Percentiles rank a stretch among this genome's conserved stretches.
These are phyloP conservation scores for Guadua angustifolia DNA, from an alignment of 176 grass and related monocot genomes.

Conservation along the genomic window DNA sequence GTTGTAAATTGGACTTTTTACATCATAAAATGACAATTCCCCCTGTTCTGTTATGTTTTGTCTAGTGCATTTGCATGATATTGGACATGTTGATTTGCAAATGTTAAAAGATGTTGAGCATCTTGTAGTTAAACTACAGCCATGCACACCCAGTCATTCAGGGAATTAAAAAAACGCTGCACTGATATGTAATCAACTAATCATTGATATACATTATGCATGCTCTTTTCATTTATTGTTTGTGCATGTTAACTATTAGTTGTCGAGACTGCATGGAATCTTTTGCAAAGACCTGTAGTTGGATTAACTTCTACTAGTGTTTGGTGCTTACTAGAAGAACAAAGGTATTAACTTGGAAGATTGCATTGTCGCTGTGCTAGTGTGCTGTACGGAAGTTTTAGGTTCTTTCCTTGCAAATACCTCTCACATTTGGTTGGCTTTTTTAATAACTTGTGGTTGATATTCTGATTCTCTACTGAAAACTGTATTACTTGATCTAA, in stretches of 20 bases:
- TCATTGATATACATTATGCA: not conserved
- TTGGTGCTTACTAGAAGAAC: not conserved
- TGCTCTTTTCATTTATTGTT: not conserved
- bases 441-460: not conserved
- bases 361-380: not conserved
- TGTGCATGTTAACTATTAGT: not conserved
- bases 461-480: not conserved
- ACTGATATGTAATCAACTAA: not conserved
- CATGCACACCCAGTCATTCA: not conserved
- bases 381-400: not conserved
- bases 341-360: not conserved
- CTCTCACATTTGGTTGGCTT: not conserved
- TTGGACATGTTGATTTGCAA: constrained; percentile 22
- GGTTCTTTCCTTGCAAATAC: not conserved
- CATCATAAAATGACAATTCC: not conserved
- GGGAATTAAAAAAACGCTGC: not conserved
- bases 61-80: constrained; percentile 12
- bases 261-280: not conserved
- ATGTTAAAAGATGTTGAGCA: not conserved
- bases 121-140: not conserved
- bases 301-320: not conserved
- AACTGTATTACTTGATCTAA: not conserved
- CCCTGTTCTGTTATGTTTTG: constrained; percentile 13
- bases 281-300: not conserved
- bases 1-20: too few relatives aligned